phyloP scores from a whole-genome alignment of 2,329 filamentous ascomycete species.

The Aspergillus pseudoterreus region DNA sequence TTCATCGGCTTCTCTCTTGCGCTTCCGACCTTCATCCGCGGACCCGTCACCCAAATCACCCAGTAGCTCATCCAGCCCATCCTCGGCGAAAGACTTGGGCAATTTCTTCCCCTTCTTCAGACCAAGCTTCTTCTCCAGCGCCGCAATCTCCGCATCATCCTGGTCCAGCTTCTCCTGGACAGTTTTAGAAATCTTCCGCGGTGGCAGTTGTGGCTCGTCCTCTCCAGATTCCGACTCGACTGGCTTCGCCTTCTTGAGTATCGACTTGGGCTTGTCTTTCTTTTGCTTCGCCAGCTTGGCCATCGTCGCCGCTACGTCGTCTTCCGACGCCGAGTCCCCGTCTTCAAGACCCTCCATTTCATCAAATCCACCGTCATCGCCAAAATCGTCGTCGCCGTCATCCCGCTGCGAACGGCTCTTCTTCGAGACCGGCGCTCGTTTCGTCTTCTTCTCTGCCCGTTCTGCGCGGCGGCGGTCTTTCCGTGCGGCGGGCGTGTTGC shows the following conservation, averaged over 20 bases:
- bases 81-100: constrained; percentile 70
- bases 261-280: constrained; percentile 28
- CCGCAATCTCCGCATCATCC: constrained; percentile 85
- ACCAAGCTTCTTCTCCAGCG: constrained; percentile 82
- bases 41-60: constrained; percentile 60
- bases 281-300: constrained; percentile 21
- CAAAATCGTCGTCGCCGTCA: constrained; percentile 11
- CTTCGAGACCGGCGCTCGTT: constrained; percentile 24
- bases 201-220: constrained; percentile 18
- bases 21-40: constrained; percentile 50
- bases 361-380: constrained; percentile 26
- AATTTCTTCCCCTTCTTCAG: constrained; percentile 72
- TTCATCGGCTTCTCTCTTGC: constrained; percentile 61
- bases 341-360: constrained; percentile 21
- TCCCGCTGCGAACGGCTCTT: constrained; percentile 12
- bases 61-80: constrained; percentile 76
- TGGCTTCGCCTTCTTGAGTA: constrained; percentile 31
- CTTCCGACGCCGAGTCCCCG: constrained; percentile 16
- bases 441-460: constrained; percentile 57
- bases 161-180: constrained; percentile 65
- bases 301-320: constrained; percentile 18
- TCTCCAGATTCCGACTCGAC: constrained; percentile 25
- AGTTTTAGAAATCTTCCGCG: constrained; percentile 27
- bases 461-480: constrained; percentile 68
- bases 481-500: constrained; percentile 38